A percentile compares a stretch with the other conserved stretches of the same genome.
phyloP scores from a whole-genome alignment of 345 rosid species.

The Dimocarpus longan region DNA sequence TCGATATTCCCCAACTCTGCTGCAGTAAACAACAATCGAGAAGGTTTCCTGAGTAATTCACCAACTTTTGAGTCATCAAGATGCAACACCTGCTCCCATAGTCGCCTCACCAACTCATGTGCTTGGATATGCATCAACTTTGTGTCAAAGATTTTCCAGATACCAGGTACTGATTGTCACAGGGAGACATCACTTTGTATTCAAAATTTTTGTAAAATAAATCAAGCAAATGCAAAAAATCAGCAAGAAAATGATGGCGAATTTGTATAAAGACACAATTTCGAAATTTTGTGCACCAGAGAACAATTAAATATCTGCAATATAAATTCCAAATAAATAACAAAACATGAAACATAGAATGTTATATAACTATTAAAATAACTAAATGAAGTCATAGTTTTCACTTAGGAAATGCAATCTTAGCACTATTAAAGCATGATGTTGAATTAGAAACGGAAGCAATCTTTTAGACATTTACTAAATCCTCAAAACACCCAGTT shows the following conservation, averaged over 20 bases:
- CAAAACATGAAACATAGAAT: not conserved
- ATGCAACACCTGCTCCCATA: conserved; percentile 32
- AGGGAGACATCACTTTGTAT: conserved; percentile 10
- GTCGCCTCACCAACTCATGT: conserved; percentile 33
- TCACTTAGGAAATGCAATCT: too few species aligned
- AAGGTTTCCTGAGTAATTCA: conserved; percentile 25
- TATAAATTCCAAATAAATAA: not conserved
- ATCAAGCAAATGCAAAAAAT: conserved; percentile 4
- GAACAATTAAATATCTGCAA: not conserved
- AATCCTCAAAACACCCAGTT: too few species aligned
- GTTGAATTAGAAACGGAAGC: too few species aligned
- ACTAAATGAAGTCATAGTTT: too few species aligned
- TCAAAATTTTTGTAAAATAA: conserved; percentile 20
- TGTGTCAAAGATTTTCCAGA: conserved; percentile 16
- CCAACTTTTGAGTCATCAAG: conserved; percentile 33
- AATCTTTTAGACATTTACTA: too few species aligned
- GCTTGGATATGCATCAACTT: conserved; percentile 34
- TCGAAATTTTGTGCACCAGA: too few species aligned
- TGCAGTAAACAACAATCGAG: conserved; percentile 36
- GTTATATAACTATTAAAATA: not conserved
- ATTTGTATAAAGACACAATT: too few species aligned
- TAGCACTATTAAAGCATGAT: too few species aligned
- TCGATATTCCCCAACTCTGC: conserved; percentile 41
- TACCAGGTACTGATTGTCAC: conserved; percentile 39
- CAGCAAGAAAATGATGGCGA: too few species aligned